Percentiles rank a stretch among this genome's conserved stretches.
phyloP scores from a whole-genome alignment of 371 early-diverging fungal species.

The Syncephalis plumigaleata region DNA sequence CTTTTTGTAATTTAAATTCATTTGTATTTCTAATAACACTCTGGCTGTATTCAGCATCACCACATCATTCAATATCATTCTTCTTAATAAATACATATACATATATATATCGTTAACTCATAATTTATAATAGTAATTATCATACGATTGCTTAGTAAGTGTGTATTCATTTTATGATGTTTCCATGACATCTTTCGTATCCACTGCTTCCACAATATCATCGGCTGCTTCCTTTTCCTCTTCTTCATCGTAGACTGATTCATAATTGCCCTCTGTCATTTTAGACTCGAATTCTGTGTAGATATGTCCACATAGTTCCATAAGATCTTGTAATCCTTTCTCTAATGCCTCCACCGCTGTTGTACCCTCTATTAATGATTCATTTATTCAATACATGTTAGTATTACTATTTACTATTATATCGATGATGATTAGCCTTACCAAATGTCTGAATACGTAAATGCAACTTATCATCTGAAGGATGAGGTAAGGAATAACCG shows the following conservation, averaged over 20 bases:
- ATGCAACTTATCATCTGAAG: constrained; percentile 87
- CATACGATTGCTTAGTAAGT: no score
- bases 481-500: constrained; percentile 99
- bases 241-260: not conserved
- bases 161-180: no score
- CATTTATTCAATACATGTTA: not conserved
- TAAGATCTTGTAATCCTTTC: constrained; percentile 71
- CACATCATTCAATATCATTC: no score
- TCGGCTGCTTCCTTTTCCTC: not conserved
- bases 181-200: no score
- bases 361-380: constrained; percentile 30
- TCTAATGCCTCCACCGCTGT: constrained; percentile 70
- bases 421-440: not conserved
- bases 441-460: constrained; percentile 84
- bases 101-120: no score
- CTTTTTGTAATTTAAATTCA: no score
- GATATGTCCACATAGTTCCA: constrained; percentile 47
- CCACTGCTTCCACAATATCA: no score
- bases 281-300: constrained; percentile 1
- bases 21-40: no score
- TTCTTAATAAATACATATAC: no score
- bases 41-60: no score
- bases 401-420: constrained; percentile 1
- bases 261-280: not conserved
- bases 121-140: no score